These are phyloP conservation scores for Leccinum fuscescens DNA, from an alignment of 1,284 basidiomycete species.

Conservation along the genomic window DNA sequence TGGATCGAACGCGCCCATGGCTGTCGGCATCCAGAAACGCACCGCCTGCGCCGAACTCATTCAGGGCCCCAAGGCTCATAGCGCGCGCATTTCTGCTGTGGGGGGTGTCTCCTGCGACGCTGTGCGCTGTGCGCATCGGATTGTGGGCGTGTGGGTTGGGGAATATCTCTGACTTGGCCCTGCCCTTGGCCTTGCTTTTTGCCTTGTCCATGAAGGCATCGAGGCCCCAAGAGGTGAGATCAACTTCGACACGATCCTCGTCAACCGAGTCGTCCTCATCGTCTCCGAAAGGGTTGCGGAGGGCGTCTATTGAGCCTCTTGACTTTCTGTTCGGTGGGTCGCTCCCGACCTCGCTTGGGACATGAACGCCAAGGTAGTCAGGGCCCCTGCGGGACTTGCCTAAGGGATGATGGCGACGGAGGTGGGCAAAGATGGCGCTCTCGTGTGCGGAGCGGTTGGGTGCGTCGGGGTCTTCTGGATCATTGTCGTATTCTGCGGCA, in stretches of 20 bases:
- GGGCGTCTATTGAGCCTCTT: conserved; percentile 54
- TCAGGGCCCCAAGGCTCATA: conserved; percentile 62
- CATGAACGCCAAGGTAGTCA: conserved; percentile 66
- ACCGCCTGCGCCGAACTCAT: conserved; percentile 48
- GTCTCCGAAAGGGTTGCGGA: conserved; percentile 68
- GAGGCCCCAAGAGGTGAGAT: conserved; percentile 79
- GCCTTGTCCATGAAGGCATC: conserved; percentile 68
- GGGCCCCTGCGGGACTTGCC: conserved; percentile 45
- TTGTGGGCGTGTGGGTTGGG: conserved; percentile 47
- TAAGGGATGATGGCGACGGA: conserved; percentile 46
- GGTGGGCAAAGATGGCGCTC: conserved; percentile 76
- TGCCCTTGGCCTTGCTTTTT: conserved; percentile 46
- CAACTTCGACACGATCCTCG: conserved; percentile 64
- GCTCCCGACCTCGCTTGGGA: conserved; percentile 62
- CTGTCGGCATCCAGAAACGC: conserved; percentile 44
- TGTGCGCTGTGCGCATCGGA: conserved; percentile 23
- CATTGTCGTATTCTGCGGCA: conserved; percentile 76
- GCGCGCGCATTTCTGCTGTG: conserved; percentile 47
- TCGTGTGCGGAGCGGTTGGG: conserved; percentile 69
- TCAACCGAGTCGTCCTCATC: conserved; percentile 51
- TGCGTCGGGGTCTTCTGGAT: conserved; percentile 58
- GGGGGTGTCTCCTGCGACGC: conserved; percentile 28
- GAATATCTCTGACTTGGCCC: conserved; percentile 48
- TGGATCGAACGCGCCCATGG: conserved; percentile 37
- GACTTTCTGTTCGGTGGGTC: conserved; percentile 45